Base-by-base conservation (phyloP, 108 stramenopile species). In the Cylindrotheca closterium region DNA sequence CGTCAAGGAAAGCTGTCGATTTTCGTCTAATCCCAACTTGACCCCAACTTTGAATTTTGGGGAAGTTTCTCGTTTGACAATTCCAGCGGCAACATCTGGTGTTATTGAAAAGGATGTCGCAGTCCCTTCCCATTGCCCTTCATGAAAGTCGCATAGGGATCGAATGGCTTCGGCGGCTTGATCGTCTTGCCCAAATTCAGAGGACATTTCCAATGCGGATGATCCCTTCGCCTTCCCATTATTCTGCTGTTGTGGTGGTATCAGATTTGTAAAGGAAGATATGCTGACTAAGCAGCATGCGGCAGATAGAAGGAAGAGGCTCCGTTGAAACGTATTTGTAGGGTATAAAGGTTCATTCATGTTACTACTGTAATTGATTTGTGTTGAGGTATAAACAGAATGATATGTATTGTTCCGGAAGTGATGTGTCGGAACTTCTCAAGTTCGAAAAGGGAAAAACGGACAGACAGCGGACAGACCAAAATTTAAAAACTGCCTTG, bases 1-100 rank as follows among this genome's bases (percentile, higher is more conserved):
- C 2, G 67, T 71, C 60, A 84, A 0, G 1, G 59, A 52, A 53
- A 55, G 63, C 21, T 72, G 67, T 26, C 68, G 51, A 29, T 69
- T 47, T 12, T 46, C 47, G 52, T 77, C 63, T 65, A 74, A 49
- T 31, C 68, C 81, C 5, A 85, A 51, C 51, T 78, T 69, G n/a
- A 89, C 84, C 18, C 55, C 56, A 3, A 74, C 58, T 37, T 34
- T 52, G 52, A 89, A 92, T 17, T 78, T 64, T 46, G 71, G 74
- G 3, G 85, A 84, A 1, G 55, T 46, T 24, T 74, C 63, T 26
- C 84, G 75, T 23, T 64, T 58, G 22, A 83, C 73, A 34, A 89
- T 66, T 0, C 91, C 91, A 47, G 86, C 88, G 0, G 88, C 85
- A 1, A 84, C 74, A 61, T 88, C 88, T 45, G 78, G 71, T 4